Percentiles rank a stretch among this genome's conserved stretches.
phyloP scores from a whole-genome alignment of 176 grass and related monocot genomes.

The Oryza australiensis region DNA sequence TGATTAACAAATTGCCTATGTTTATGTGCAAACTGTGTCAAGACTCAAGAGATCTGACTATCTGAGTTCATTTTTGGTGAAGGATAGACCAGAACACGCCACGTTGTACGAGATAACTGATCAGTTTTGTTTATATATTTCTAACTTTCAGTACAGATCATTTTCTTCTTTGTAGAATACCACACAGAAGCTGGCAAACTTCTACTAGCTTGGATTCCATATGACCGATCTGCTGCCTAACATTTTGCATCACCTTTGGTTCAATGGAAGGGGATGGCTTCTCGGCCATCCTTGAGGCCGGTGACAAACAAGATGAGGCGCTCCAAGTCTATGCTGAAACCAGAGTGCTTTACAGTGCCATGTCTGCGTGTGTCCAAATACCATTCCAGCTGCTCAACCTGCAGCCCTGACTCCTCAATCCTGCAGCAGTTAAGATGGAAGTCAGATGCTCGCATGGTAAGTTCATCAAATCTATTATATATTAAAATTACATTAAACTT shows the following conservation, averaged over 20 bases:
- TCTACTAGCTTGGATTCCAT: not conserved
- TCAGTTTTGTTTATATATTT: not conserved
- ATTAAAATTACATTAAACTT: too few species aligned
- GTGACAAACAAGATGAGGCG: constrained; percentile 46
- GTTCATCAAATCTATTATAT: not conserved
- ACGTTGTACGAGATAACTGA: not conserved
- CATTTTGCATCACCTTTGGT: constrained; percentile 41
- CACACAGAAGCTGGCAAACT: not conserved
- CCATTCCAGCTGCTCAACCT: constrained; percentile 54
- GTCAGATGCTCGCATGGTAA: not conserved
- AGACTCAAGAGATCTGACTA: not conserved
- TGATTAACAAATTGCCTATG: not conserved
- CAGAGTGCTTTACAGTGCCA: constrained; percentile 59
- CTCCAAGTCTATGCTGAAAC: constrained; percentile 61
- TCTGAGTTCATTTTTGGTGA: not conserved
- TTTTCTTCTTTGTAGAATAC: not conserved
- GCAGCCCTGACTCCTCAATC: constrained; percentile 45
- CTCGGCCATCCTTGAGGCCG: constrained; percentile 41
- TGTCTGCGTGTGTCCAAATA: constrained; percentile 62
- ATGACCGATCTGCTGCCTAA: constrained; percentile 7
- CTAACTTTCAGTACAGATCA: not conserved
- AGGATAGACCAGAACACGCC: not conserved
- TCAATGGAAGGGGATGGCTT: constrained; percentile 49
- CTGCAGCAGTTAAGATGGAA: constrained; percentile 27
- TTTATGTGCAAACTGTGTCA: not conserved